phyloP scores from a whole-genome alignment of 2,329 filamentous ascomycete species.

The Botryotinia convoluta region DNA sequence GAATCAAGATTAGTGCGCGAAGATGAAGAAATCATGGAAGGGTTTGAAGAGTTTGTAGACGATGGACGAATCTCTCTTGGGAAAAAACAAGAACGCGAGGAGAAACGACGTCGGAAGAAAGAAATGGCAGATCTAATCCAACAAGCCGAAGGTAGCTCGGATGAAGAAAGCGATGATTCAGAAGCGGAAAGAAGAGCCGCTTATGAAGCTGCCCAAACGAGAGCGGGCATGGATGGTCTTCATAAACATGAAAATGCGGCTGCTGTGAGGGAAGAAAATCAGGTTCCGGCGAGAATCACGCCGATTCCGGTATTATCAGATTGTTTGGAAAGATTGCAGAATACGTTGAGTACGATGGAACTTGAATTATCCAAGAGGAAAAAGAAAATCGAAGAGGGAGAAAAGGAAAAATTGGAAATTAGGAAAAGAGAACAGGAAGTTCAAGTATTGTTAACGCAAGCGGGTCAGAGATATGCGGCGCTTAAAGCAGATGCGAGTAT shows the following conservation, averaged over 20 bases:
- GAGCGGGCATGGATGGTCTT: slow-evolving; percentile 78
- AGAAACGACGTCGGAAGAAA: slow-evolving; percentile 60
- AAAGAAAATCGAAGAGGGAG: slow-evolving; percentile 62
- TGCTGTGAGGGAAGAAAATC: slow-evolving; percentile 32
- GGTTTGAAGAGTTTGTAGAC: slow-evolving; percentile 88
- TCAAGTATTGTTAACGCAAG: slow-evolving; percentile 75
- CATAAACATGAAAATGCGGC: slow-evolving; percentile 46
- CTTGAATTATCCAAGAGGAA: slow-evolving; percentile 58
- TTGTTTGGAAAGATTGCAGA: slow-evolving; percentile 62
- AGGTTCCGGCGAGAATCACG: slow-evolving; percentile 60
- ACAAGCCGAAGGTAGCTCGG: slow-evolving; percentile 63
- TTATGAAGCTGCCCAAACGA: slow-evolving; percentile 83
- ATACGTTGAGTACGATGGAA: slow-evolving; percentile 62
- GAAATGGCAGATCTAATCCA: slow-evolving; percentile 84
- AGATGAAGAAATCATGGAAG: slow-evolving; percentile 90
- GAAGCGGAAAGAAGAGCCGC: slow-evolving; percentile 71
- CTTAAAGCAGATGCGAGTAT: slow-evolving; percentile 46
- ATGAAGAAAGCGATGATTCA: slow-evolving; percentile 65
- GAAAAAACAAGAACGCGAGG: slow-evolving; percentile 73
- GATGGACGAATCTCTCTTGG: slow-evolving; percentile 79
- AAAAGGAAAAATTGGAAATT: slow-evolving; percentile 67
- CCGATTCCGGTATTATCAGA: slow-evolving; percentile 72
- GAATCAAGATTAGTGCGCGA: slow-evolving; percentile 76
- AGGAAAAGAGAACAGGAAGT: slow-evolving; percentile 71
- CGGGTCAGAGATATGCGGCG: slow-evolving; percentile 67